Evolutionary conservation across 768 basidiomycete species (phyloP), one percentile per base, ranked within the genome.

Genomic region (Boletus reticuloceps): DNA sequence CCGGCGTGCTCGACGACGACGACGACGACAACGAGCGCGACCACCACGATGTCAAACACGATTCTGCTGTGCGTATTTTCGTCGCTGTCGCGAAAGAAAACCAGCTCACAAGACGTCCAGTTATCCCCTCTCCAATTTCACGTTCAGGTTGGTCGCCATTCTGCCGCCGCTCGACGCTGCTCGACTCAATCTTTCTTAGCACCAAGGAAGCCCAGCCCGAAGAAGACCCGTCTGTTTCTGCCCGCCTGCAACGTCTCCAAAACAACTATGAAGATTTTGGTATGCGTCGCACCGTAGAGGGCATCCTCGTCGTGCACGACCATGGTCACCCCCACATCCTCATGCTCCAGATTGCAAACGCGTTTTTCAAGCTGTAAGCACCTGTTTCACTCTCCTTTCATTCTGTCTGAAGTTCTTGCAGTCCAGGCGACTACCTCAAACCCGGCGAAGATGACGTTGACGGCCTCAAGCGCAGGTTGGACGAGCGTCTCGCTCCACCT

Each of bases 351-450:
- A 97, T 99, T 68, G 97, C 95, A 20, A 98, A 97, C 70, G 94
- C 94, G 16, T 99, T 98, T 73, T 98, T 98, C 82, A 98, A 98
- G 72, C 84, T 99, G 93, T 94, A 64, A 64, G 89, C 77, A n/a
- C 41, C 31, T 13, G 9, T 25, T 40, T 17, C 0, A 16, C 16
- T 13, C 22, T 31, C 13, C 14, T 4, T 29, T 1, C 36, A 14
- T 31, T 42, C 31, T 6, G 8, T 40, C 11, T 45, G 40, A 50
- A 5, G 12, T 6, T 9, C 27, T 43, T 32, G 17, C 58, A 95
- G 94, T 14, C 97, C 97, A 5, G 97, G 97, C n/a, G 94, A 98
- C 74, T 98, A 98, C 74, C 85, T 99, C 55, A 94, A 94, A 68
- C 96, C 96, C 2, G 91, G 93, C 9, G 97, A 98, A 75, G 88